Base-by-base conservation (phyloP, 257 asterid species). In the Voacanga thouarsii region DNA sequence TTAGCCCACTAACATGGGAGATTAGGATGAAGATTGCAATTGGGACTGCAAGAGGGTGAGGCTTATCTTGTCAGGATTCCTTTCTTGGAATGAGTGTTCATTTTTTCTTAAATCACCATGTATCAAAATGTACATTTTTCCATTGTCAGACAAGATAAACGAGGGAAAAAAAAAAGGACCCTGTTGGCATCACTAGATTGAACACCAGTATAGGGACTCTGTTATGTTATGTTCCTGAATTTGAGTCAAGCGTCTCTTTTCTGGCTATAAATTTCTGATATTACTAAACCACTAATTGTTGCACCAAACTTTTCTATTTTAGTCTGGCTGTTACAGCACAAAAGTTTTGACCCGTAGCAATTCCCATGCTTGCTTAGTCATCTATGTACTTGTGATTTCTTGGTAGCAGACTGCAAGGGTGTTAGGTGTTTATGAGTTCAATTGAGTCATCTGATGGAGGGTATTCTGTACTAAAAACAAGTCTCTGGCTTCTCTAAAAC, bases 11-110 rank as follows among this genome's bases (percentile, higher is more conserved):
- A 77, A 90, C 97, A 33, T 96, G 99, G 99, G 98, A 93, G 68
- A 87, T 92, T 51, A 86, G 99, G 76, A 90, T 96, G 95, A 92
- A 83, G 85, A 92, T 96, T 77, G 98, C 97, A 69, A 83, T 85
- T 79, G 98, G 99, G 71, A 92, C 97, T 19, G 99, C 99, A 49
- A 90, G 93, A 85, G 99, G 99, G 99, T 96, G 80, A 83, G 88
- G 50, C 71, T 23, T 74, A 15, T 61, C 57, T 41, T 74, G 12
- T 50, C 24, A 60, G 28, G 24, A 43, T 67, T 59, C 2, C 21
- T 61, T 37, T 19, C 26, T 10, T 39, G 73, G 33, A 41, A 43
- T 21, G 16, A 37, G 21, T 68, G 51, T 68, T 68, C 51, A 68
- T 2, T 67, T 67, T 33, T 39, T 39, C 16, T 12, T 39, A 18